Evolutionary conservation across 169 alveolate species (phyloP), one percentile per base, ranked within the genome.

Genomic region (Plasmodium fragile): DNA sequence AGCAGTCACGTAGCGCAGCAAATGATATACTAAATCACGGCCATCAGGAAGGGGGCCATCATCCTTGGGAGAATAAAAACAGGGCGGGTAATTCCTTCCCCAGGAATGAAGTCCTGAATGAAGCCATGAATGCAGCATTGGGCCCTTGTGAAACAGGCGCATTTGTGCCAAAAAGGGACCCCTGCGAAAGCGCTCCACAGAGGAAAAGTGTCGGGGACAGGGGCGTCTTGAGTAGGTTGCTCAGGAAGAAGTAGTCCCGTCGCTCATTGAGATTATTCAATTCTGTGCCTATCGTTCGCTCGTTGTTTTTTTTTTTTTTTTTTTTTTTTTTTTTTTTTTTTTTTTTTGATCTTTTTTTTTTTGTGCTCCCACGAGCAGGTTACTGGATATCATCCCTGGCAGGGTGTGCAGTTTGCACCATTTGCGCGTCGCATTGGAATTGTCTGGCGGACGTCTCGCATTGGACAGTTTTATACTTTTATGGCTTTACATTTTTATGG

Each of bases 211-310:
- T 43, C 34, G 81, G 75, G 32, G 92, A 81, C 25, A 91, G 79
- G 73, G 94, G 94, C 39, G 94, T 91, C 11, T 39, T 91, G 45
- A 91, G 94, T 25, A 80, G 94, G 73, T 49, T 91, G 75, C 34
- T 91, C 36, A 55, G 94, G 22, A 91, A 55, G 59, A 91, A 75
- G 11, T 90, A 89, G 22, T 13, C 49, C 16, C 36, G 22, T 49
- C 59, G 16, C 25, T 49, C 22, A 13, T 49, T 49, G 22, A 16
- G 59, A 16, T 16, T 49, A 16, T 13, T 49, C 22, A 49, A 49
- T 49, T 55, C 43, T 83, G 5, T 41, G 2, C 5, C 36, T 1
- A 30, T 39, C 90, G 22, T 0, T 30, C 39, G 13, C 1, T 53
- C n/a, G 3, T 39, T 22, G 2, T 30, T 81, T 18, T 11, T 1